Conservation (phyloP, 352 stramenopile species). For the Phytopythium mirpurense region DNA sequence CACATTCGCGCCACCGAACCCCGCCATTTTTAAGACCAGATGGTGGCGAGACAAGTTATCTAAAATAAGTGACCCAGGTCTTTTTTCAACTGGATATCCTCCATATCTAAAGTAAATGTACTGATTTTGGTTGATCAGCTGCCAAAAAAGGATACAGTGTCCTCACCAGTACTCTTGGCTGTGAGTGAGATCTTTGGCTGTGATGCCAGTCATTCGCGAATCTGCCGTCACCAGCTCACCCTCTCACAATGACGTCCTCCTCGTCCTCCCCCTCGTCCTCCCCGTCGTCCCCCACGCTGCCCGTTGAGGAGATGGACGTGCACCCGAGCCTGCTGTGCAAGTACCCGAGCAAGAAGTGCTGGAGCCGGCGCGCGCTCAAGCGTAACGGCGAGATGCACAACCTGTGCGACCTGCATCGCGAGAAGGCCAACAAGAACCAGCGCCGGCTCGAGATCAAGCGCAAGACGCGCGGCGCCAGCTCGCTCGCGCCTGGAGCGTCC, state of each 20-base stretch:
- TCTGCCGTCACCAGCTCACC: no score
- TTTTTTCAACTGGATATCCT: neutral
- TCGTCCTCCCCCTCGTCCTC: neutral
- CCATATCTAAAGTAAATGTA: neutral
- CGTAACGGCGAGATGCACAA: conserved; percentile 21
- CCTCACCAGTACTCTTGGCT: no score
- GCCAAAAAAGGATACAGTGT: no score
- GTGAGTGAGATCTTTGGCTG: no score
- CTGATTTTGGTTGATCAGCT: neutral
- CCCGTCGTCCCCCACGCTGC: neutral
- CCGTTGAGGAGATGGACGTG: neutral
- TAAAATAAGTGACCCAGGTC: conserved; percentile 2
- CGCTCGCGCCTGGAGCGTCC: no score
- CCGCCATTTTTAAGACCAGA: neutral
- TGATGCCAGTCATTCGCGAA: no score
- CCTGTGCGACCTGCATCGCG: conserved; percentile 20
- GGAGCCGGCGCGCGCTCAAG: conserved; percentile 32
- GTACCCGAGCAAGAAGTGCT: conserved; percentile 55
- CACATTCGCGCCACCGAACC: neutral
- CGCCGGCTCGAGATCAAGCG: conserved; percentile 32
- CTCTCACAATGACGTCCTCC: neutral
- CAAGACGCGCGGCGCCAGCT: conserved; percentile 16
- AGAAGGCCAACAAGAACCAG: conserved; percentile 13
- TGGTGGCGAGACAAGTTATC: neutral
- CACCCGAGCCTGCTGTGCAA: conserved; percentile 25